A percentile compares a stretch with the other conserved stretches of the same genome.
Evolutionary conservation across 208 protist species (phyloP).

Genomic region (Leishmania turanica): DNA sequence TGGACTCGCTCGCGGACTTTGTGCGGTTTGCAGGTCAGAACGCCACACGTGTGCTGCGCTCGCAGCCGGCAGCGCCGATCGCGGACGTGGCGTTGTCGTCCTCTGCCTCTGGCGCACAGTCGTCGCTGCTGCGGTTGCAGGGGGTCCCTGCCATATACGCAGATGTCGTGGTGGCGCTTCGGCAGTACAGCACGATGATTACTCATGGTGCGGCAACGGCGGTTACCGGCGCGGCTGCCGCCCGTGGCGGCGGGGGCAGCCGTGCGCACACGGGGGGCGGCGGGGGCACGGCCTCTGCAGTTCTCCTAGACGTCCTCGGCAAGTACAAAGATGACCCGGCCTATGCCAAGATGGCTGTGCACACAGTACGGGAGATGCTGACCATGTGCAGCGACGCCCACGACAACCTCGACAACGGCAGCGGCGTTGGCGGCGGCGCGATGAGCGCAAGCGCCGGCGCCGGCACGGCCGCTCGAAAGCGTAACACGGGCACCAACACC

Average conservation of each 20-base stretch:
- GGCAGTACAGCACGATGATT: conserved; percentile 15
- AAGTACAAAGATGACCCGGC: conserved; percentile 46
- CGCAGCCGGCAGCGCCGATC: conserved; percentile 1
- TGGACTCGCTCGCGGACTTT: conserved; percentile 23
- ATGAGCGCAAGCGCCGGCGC: not conserved
- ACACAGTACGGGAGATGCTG: conserved; percentile 54
- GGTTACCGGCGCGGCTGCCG: not conserved
- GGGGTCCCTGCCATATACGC: conserved; percentile 48
- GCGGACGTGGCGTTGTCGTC: not conserved
- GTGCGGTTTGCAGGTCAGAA: conserved; percentile 10
- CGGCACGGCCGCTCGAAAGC: conserved; percentile 5
- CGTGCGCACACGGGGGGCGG: conserved; percentile 5
- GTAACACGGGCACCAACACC: not conserved
- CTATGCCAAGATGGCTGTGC: conserved; percentile 49
- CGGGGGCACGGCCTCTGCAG: not conserved
- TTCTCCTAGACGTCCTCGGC: conserved; percentile 42
- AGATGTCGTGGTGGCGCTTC: conserved; percentile 36
- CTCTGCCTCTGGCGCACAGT: not conserved
- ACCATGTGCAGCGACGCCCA: conserved; percentile 31
- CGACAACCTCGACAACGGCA: conserved; percentile 13
- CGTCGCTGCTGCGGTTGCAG: conserved; percentile 16
- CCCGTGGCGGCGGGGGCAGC: not conserved
- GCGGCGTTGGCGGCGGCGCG: conserved; percentile 4
- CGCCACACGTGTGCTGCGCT: conserved; percentile 13
- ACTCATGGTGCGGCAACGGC: not conserved